phyloP scores from a whole-genome alignment of 2,329 filamentous ascomycete species.

The Macrophomina phaseolina region DNA sequence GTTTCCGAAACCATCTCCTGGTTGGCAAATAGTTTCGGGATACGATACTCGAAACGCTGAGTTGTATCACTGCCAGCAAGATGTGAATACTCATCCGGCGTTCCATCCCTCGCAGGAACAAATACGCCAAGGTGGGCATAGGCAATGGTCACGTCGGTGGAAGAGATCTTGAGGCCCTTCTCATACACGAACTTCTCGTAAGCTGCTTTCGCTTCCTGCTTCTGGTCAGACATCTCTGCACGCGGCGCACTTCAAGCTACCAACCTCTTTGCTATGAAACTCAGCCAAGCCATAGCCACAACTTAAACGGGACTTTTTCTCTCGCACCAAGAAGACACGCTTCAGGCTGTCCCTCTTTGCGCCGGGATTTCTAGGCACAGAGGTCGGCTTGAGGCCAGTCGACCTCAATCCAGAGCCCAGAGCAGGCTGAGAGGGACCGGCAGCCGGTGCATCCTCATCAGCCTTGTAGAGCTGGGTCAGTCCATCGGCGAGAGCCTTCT shows the following conservation, averaged over 20 bases:
- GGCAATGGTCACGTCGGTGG: conserved; percentile 5
- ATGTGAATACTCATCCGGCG: conserved; percentile 17
- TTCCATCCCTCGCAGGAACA: conserved; percentile 15
- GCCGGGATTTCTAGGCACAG: conserved; percentile 66
- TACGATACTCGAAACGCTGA: conserved; percentile 24
- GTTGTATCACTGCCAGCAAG: conserved; percentile 8
- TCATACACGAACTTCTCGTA: conserved; percentile 62
- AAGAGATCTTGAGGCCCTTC: conserved; percentile 33
- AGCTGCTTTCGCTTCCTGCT: conserved; percentile 72
- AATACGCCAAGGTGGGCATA: conserved; percentile 27
- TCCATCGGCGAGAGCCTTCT: conserved; percentile 2
- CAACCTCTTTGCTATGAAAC: conserved; percentile 71
- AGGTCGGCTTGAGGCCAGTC: conserved; percentile 50
- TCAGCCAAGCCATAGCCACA: conserved; percentile 86
- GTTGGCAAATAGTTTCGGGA: conserved; percentile 19
- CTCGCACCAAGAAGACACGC: conserved; percentile 77
- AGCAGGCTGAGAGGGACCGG: conserved; percentile 36
- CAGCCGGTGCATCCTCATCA: background rate
- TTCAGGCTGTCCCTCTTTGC: conserved; percentile 76
- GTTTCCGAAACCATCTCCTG: conserved; percentile 19
- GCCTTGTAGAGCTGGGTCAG: conserved; percentile 58
- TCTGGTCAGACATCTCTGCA: background rate
- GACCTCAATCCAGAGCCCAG: conserved; percentile 42
- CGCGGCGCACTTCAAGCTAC: background rate
- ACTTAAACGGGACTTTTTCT: conserved; percentile 72